These are phyloP conservation scores for Tolypocladium tropicale DNA, from an alignment of 2,329 filamentous ascomycete genomes.

Conservation along the genomic window DNA sequence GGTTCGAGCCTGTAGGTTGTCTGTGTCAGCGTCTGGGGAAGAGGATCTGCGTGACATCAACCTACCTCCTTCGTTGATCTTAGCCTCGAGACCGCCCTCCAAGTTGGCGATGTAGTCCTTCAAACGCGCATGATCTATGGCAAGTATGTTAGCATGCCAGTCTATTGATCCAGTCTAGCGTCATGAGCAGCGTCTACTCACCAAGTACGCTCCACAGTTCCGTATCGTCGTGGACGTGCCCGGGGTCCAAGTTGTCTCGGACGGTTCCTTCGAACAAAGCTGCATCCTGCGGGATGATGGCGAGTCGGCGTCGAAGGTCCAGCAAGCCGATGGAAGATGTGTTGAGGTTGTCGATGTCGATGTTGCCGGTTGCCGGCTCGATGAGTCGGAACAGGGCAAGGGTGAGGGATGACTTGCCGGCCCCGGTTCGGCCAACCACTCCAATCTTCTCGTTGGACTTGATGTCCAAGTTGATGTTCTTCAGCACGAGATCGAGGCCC, in stretches of 20 bases:
- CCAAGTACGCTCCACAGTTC: constrained; percentile 93
- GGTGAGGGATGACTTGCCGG: constrained; percentile 90
- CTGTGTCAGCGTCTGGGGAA: background rate
- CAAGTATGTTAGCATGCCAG: constrained; percentile 2
- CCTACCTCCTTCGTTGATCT: constrained; percentile 87
- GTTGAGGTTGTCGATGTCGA: constrained; percentile 82
- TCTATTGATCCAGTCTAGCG: background rate
- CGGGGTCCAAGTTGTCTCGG: constrained; percentile 90
- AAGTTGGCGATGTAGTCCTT: constrained; percentile 83
- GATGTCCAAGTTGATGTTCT: constrained; percentile 85
- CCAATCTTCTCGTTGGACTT: constrained; percentile 97
- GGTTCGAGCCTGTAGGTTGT: constrained; percentile 62
- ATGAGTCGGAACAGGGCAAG: constrained; percentile 93
- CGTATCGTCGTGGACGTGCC: constrained; percentile 90
- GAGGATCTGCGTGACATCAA: constrained; percentile 11
- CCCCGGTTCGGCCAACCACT: constrained; percentile 90
- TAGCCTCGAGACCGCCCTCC: constrained; percentile 82
- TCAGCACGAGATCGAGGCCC: constrained; percentile 83
- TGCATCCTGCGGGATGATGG: constrained; percentile 96
- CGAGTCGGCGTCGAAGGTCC: constrained; percentile 78
- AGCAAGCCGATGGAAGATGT: constrained; percentile 83
- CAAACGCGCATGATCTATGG: constrained; percentile 75
- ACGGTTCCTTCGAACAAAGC: constrained; percentile 90
- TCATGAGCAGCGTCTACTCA: constrained; percentile 36
- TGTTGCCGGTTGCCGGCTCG: constrained; percentile 70